Evolutionary conservation across 257 asterid genomes (phyloP).

Genomic region (Pogostemon cablin): DNA sequence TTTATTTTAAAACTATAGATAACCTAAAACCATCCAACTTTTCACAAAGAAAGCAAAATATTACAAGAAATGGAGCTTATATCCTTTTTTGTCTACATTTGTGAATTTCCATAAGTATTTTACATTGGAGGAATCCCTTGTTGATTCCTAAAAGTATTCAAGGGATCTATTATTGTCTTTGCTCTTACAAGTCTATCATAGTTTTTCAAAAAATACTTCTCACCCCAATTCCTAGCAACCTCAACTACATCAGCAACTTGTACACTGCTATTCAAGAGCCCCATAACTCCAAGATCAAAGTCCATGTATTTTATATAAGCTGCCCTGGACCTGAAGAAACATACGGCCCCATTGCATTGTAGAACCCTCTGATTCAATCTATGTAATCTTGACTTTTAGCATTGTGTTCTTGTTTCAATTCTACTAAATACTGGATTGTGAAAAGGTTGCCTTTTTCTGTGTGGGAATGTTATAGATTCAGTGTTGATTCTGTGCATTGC

Average conservation of each 20-base stretch:
- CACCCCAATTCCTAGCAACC: slow-evolving; percentile 70
- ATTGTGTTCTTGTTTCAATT: slow-evolving; percentile 49
- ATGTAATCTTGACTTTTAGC: slow-evolving; percentile 38
- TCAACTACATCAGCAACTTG: slow-evolving; percentile 39
- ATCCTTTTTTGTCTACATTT: not conserved
- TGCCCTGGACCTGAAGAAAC: slow-evolving; percentile 57
- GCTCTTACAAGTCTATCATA: slow-evolving; percentile 69
- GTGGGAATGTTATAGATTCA: slow-evolving; percentile 72
- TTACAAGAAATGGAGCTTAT: slow-evolving; percentile 4
- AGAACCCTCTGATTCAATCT: slow-evolving; percentile 63
- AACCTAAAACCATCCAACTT: not conserved
- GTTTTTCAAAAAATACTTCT: slow-evolving; percentile 67
- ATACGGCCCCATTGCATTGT: slow-evolving; percentile 52
- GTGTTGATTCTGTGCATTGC: slow-evolving; percentile 53
- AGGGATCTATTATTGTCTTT: slow-evolving; percentile 63
- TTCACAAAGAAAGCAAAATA: not conserved
- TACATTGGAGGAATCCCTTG: slow-evolving; percentile 72
- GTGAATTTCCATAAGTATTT: slow-evolving; percentile 16
- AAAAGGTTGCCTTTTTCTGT: slow-evolving; percentile 67
- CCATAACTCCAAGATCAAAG: slow-evolving; percentile 67
- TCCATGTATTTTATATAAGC: slow-evolving; percentile 83
- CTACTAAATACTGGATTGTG: slow-evolving; percentile 63
- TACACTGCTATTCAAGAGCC: not conserved
- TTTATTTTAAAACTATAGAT: not conserved
- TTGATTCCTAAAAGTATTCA: slow-evolving; percentile 48